phyloP scores from a whole-genome alignment of 305 asterid species.

The Fraxinus albicans region DNA sequence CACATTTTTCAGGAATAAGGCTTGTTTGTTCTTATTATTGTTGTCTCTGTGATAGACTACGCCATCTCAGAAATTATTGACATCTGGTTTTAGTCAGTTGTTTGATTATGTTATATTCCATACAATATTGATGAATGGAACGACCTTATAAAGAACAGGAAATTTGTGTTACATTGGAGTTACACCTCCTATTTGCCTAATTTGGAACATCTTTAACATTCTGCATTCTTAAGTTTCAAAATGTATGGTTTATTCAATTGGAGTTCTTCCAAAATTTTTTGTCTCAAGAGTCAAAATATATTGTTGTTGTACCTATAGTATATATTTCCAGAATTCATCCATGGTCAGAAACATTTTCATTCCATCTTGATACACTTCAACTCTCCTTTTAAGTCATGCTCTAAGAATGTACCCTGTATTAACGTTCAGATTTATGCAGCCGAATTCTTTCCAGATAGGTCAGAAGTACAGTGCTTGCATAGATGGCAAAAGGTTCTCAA shows the following conservation, averaged over 20 bases:
- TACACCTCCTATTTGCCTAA: neutral
- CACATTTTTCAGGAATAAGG: neutral
- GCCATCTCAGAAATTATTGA: neutral
- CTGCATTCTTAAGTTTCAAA: neutral
- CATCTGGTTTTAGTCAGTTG: conserved; percentile 1
- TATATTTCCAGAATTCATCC: conserved; percentile 8
- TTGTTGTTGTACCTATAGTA: neutral
- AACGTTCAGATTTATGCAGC: conserved; percentile 54
- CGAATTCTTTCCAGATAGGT: conserved; percentile 91
- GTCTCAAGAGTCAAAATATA: neutral
- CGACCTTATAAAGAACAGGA: conserved; percentile 3
- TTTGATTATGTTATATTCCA: neutral
- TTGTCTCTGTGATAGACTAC: neutral
- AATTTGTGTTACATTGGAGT: neutral
- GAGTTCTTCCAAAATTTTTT: neutral
- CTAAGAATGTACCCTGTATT: conserved; percentile 6
- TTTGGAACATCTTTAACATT: neutral
- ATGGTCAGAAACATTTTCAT: conserved; percentile 6
- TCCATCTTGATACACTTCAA: conserved; percentile 1
- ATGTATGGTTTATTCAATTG: neutral
- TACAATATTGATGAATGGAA: conserved; percentile 6
- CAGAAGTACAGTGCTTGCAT: conserved; percentile 98
- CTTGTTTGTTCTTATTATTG: neutral
- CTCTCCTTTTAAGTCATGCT: conserved; percentile 7
- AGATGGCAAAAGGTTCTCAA: conserved; percentile 99